These are phyloP conservation scores for Bipolaris gigantea DNA, from an alignment of 2,329 filamentous ascomycete genomes.

Conservation along the genomic window DNA sequence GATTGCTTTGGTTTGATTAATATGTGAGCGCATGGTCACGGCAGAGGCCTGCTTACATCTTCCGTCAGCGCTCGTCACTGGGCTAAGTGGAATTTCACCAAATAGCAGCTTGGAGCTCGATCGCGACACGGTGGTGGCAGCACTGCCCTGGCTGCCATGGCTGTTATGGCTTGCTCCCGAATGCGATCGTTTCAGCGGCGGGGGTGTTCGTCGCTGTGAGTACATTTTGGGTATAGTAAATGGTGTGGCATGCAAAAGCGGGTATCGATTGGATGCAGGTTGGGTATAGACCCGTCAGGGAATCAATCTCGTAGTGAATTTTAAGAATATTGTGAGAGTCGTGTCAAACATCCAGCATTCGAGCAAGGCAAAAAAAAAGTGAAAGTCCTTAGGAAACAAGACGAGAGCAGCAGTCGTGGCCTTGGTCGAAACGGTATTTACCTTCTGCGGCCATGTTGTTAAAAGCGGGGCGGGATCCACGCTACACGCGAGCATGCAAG, in stretches of 20 bases:
- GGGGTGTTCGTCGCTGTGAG: slow-evolving; percentile 38
- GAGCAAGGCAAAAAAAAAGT: slow-evolving; percentile 15
- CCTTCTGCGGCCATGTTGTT: slow-evolving; percentile 27
- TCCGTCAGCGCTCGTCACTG: slow-evolving; percentile 41
- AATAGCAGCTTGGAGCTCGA: slow-evolving; percentile 50
- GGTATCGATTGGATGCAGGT: neutral
- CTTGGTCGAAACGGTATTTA: slow-evolving; percentile 35
- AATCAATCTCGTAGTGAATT: slow-evolving; percentile 17
- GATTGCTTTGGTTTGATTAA: slow-evolving; percentile 42
- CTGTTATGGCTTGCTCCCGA: slow-evolving; percentile 44
- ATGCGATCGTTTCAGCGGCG: slow-evolving; percentile 44
- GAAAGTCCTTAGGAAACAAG: slow-evolving; percentile 29
- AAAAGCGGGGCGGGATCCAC: slow-evolving; percentile 23
- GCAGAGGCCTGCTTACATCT: slow-evolving; percentile 37
- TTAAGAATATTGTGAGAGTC: slow-evolving; percentile 20
- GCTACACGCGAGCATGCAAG: slow-evolving; percentile 42
- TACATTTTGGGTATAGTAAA: slow-evolving; percentile 30
- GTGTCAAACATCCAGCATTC: slow-evolving; percentile 25
- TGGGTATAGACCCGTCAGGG: slow-evolving; percentile 5
- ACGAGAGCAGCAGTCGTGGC: slow-evolving; percentile 23
- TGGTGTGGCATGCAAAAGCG: slow-evolving; percentile 21
- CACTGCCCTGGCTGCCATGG: slow-evolving; percentile 36
- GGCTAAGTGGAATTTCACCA: slow-evolving; percentile 53
- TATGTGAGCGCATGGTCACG: slow-evolving; percentile 6
- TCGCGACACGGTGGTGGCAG: slow-evolving; percentile 41